These are phyloP conservation scores for Thermochaetoides thermophila DNA, from an alignment of 495 filamentous ascomycete genomes.

Conservation along the genomic window DNA sequence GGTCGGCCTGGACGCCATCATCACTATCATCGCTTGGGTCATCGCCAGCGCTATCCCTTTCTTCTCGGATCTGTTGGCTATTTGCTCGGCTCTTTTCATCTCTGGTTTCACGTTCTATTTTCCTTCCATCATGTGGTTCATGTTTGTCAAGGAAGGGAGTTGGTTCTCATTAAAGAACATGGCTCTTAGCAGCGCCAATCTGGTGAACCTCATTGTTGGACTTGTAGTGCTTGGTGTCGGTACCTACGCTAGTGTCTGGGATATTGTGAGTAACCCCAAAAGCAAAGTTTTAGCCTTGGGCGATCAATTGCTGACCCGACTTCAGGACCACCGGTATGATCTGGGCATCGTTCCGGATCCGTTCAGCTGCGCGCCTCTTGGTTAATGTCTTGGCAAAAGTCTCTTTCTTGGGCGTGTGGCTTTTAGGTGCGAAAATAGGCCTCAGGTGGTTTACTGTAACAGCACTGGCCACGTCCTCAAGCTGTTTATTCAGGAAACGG, in stretches of 20 bases:
- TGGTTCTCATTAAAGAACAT: slow-evolving; percentile 33
- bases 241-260: slow-evolving; percentile 41
- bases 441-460: too few species aligned
- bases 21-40: slow-evolving; percentile 56
- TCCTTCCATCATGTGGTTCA: slow-evolving; percentile 50
- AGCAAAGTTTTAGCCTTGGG: background rate
- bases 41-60: slow-evolving; percentile 60
- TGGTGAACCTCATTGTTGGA: slow-evolving; percentile 38
- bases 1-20: slow-evolving; percentile 38
- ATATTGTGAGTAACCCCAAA: slow-evolving; percentile 33
- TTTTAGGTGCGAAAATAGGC: too few species aligned
- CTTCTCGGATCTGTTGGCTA: slow-evolving; percentile 50
- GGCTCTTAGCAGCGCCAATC: slow-evolving; percentile 31
- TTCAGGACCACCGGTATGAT: slow-evolving; percentile 29
- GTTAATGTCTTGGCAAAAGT: too few species aligned
- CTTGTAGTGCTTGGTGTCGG: slow-evolving; percentile 40
- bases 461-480: too few species aligned
- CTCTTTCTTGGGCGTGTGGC: too few species aligned
- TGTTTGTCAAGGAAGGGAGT: slow-evolving; percentile 41
- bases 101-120: slow-evolving; percentile 52
- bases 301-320: slow-evolving; percentile 5
- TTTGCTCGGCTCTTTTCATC: slow-evolving; percentile 47
- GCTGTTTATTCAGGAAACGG: too few species aligned
- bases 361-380: slow-evolving; percentile 30
- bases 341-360: slow-evolving; percentile 29